Percentiles rank a stretch among this genome's conserved stretches.
These are phyloP conservation scores for Xylaria sp. DNA, from an alignment of 2,329 filamentous ascomycete genomes.

Conservation along the genomic window DNA sequence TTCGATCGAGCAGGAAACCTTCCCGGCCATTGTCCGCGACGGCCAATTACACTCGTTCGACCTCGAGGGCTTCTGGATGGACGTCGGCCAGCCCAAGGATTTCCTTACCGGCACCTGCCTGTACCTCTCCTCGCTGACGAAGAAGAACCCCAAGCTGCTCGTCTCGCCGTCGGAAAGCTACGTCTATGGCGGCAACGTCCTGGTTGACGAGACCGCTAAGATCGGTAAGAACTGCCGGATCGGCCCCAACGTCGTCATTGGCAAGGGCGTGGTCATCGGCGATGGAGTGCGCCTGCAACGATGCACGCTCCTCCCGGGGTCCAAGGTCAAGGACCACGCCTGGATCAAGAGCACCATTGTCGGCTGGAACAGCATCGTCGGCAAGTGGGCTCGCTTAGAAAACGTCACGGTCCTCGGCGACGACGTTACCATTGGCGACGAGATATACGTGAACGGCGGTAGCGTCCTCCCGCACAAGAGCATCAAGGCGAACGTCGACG, in stretches of 20 bases:
- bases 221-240: slow-evolving; percentile 99
- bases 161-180: slow-evolving; percentile 73
- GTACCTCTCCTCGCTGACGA: slow-evolving; percentile 89
- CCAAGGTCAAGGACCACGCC: slow-evolving; percentile 97
- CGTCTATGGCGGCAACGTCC: slow-evolving; percentile 90
- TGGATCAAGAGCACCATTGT: slow-evolving; percentile 99
- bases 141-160: slow-evolving; percentile 86
- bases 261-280: slow-evolving; percentile 87
- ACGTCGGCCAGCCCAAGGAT: slow-evolving; percentile 97
- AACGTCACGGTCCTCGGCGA: slow-evolving; percentile 98
- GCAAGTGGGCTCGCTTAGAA: slow-evolving; percentile 93
- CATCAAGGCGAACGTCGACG: slow-evolving; percentile 97
- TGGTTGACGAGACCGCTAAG: slow-evolving; percentile 92
- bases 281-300: slow-evolving; percentile 94
- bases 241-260: slow-evolving; percentile 94
- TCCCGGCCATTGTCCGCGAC: slow-evolving; percentile 89
- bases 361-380: slow-evolving; percentile 96
- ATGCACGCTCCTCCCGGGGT: slow-evolving; percentile 84
- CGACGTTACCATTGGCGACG: slow-evolving; percentile 95
- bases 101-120: slow-evolving; percentile 96
- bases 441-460: slow-evolving; percentile 97
- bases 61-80: slow-evolving; percentile 99
- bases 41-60: slow-evolving; percentile 94
- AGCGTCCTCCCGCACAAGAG: slow-evolving; percentile 97
- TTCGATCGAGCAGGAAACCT: slow-evolving; percentile 98